Base-by-base conservation (phyloP, 176 grass and related monocot species). In the Ensete ventricosum region DNA sequence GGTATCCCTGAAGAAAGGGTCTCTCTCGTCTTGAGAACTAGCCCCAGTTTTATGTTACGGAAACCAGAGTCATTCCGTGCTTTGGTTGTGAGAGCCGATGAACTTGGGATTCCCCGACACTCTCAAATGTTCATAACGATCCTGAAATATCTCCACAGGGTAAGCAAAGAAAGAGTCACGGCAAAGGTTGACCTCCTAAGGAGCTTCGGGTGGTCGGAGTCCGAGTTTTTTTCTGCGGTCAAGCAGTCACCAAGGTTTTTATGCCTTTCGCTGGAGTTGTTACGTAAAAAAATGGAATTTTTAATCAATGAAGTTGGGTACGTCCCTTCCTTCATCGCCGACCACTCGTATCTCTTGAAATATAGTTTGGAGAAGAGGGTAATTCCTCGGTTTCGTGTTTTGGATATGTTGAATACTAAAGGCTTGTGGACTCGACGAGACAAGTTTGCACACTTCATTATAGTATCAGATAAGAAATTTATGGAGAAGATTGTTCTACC, bases 331-430 rank as follows among this genome's bases (percentile, higher is more conserved):
- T 72, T 52, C 80, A 81, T 93, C 64, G 55, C 73, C 4, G 0
- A 9, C 52, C 50, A 19, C 9, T 52, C 84, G 0, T 0, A 9
- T 0, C 25, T 89, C 17, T 17, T 93, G 11, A 53, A 63, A 71
- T 87, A 67, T 67, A 93, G 82, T 75, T 43, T 89, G 23, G 76
- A 89, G 52, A 50, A 57, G 53, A 81, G 84, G 53, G 3, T 89
- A n/a, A 71, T 10, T 13, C 86, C 87, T 72, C 55, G 90, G 55
- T 9, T 83, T 78, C 83, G 73, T 3, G 87, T 87, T 16, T 53
- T 79, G 52, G 58, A 81, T 55, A 14, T 68, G 67, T 79, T 93
- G 50, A 71, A 75, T 17, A 75, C 75, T 25, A 81, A 93, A 24
- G 64, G 80, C 1, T 79, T 89, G 63, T 20, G 69, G 0, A 48